Percentiles rank a stretch among this genome's conserved stretches.
Conservation (phyloP, 1,284 basidiomycete species). For the Sphaerobolus stellatus region DNA sequence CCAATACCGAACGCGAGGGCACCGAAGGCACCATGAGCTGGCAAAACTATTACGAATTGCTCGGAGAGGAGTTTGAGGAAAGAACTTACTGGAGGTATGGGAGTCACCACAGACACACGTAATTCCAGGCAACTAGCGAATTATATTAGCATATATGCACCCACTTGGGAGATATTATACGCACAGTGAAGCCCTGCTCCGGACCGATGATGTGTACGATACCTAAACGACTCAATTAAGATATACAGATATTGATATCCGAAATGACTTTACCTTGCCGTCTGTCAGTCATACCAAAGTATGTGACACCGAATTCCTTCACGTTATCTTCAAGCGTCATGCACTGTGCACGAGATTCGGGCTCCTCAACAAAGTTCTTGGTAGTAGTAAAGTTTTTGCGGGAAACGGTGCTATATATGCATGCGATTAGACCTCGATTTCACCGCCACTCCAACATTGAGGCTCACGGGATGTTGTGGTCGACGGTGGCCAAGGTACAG, state of each 20-base stretch:
- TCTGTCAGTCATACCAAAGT: constrained; percentile 91
- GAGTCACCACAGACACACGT: constrained; percentile 97
- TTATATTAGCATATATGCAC: constrained; percentile 4
- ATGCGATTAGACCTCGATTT: neutral
- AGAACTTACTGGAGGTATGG: constrained; percentile 78
- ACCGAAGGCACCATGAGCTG: constrained; percentile 94
- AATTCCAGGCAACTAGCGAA: constrained; percentile 81
- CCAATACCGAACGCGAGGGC: constrained; percentile 96
- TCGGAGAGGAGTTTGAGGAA: neutral
- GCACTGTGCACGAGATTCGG: constrained; percentile 91
- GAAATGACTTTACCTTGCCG: constrained; percentile 65
- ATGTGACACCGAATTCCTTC: constrained; percentile 92
- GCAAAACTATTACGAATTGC: constrained; percentile 7
- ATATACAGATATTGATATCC: neutral
- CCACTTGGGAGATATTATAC: constrained; percentile 20
- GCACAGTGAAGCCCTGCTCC: constrained; percentile 91
- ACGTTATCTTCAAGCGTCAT: constrained; percentile 91
- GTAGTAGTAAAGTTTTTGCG: constrained; percentile 83
- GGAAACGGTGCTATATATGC: constrained; percentile 70
- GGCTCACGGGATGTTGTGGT: constrained; percentile 94
- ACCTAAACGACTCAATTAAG: constrained; percentile 43
- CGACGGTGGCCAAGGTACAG: constrained; percentile 92
- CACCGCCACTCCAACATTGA: neutral
- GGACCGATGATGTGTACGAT: constrained; percentile 97
- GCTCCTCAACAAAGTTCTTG: constrained; percentile 79